A percentile compares a stretch with the other conserved stretches of the same genome.
Conservation (phyloP, 495 filamentous ascomycete genomes). For the Neurospora sp. region DNA sequence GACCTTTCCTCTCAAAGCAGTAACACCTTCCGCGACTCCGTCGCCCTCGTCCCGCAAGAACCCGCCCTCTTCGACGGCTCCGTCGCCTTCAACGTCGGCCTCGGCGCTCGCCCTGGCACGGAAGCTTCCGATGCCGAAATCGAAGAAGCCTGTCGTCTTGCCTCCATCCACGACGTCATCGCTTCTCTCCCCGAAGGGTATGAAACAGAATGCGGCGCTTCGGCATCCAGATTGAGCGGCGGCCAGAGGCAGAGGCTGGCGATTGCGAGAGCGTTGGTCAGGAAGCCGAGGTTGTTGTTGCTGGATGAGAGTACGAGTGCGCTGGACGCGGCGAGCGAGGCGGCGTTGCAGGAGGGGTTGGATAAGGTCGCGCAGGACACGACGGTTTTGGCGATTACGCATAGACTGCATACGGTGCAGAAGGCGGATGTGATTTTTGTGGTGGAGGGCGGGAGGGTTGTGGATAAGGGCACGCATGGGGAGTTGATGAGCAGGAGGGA, state of each 20-base stretch:
- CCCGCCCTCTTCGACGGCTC: conserved; percentile 41
- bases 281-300: conserved; percentile 71
- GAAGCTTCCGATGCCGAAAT: conserved; percentile 40
- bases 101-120: conserved; percentile 36
- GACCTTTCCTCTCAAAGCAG: conserved; percentile 36
- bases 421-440: conserved; percentile 69
- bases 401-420: conserved; percentile 63
- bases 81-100: conserved; percentile 45
- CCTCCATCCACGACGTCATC: conserved; percentile 51
- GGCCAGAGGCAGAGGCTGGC: conserved; percentile 60
- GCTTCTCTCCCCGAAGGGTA: conserved; percentile 48
- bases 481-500: conserved; percentile 51
- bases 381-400: conserved; percentile 77
- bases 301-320: conserved; percentile 80
- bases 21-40: conserved; percentile 34
- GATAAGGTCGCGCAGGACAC: conserved; percentile 58
- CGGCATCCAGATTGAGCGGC: conserved; percentile 39
- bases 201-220: conserved; percentile 46
- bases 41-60: conserved; percentile 55
- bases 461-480: conserved; percentile 58
- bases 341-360: conserved; percentile 59
- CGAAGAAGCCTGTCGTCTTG: conserved; percentile 44
- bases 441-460: conserved; percentile 54
- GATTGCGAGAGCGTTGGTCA: conserved; percentile 67
- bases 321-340: conserved; percentile 63